These are phyloP conservation scores for Apiospora koreana DNA, from an alignment of 2,329 filamentous ascomycete species.

Conservation along the genomic window DNA sequence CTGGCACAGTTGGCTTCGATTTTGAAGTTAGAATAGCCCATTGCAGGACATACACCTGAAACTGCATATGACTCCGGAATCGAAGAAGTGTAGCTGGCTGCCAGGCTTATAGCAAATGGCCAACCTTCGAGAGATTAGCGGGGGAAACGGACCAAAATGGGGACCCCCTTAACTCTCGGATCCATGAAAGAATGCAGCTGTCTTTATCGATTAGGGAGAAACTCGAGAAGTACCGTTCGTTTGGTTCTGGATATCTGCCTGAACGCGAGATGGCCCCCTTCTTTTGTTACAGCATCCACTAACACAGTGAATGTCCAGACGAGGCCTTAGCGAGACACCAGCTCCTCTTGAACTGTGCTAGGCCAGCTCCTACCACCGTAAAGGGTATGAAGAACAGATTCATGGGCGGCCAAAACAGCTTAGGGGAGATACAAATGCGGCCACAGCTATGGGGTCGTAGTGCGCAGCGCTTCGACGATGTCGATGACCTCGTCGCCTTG, in stretches of 20 bases:
- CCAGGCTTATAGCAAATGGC: not conserved
- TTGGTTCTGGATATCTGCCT: too few species aligned
- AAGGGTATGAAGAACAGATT: slow-evolving; percentile 24
- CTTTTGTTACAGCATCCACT: too few species aligned
- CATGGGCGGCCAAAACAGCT: slow-evolving; percentile 9
- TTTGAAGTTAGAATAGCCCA: too few species aligned
- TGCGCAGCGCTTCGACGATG: slow-evolving; percentile 17
- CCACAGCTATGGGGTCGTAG: slow-evolving; percentile 25
- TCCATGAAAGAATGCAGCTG: not conserved
- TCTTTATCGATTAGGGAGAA: not conserved
- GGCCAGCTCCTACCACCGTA: slow-evolving; percentile 17
- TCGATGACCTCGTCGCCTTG: slow-evolving; percentile 28
- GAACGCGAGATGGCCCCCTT: not conserved
- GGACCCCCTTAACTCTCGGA: not conserved
- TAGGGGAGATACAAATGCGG: not conserved
- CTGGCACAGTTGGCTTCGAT: too few species aligned
- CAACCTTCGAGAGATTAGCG: not conserved
- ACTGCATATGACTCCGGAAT: too few species aligned
- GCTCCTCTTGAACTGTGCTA: not conserved
- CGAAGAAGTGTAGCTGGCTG: too few species aligned
- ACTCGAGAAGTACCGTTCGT: not conserved
- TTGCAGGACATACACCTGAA: too few species aligned
- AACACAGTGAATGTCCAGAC: not conserved
- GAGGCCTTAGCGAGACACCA: not conserved
- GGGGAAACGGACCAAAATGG: not conserved